A percentile compares a stretch with the other conserved stretches of the same genome.
Conservation (phyloP, 2,329 filamentous ascomycete species). For the Knufia petricola region DNA sequence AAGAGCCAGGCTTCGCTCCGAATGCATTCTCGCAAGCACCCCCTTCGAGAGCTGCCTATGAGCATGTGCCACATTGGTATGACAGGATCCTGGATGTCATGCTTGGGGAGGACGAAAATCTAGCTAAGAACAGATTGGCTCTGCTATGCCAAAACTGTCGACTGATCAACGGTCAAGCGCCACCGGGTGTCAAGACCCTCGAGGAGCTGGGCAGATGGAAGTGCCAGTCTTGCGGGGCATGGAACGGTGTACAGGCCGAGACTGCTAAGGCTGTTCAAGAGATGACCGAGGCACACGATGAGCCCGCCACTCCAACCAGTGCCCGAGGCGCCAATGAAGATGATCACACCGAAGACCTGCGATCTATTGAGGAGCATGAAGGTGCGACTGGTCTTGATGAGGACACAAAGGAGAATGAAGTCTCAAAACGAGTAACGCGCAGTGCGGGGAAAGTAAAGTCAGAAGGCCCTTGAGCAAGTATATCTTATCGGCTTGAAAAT, state of each 20-base stretch:
- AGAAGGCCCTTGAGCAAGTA: slow-evolving; percentile 6
- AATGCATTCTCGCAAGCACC: slow-evolving; percentile 33
- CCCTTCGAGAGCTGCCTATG: slow-evolving; percentile 25
- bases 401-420: slow-evolving; percentile 7
- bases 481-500: no score
- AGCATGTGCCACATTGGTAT: slow-evolving; percentile 65
- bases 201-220: slow-evolving; percentile 80
- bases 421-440: slow-evolving; percentile 19
- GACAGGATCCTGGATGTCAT: slow-evolving; percentile 86
- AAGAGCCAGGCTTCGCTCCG: slow-evolving; percentile 38
- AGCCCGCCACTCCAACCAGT: not conserved
- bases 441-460: slow-evolving; percentile 9
- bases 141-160: slow-evolving; percentile 75
- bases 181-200: slow-evolving; percentile 67
- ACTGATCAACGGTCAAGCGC: slow-evolving; percentile 90
- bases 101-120: slow-evolving; percentile 88
- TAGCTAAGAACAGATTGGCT: slow-evolving; percentile 79
- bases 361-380: slow-evolving; percentile 1
- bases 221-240: slow-evolving; percentile 71
- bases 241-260: slow-evolving; percentile 62
- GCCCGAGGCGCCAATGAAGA: slow-evolving; percentile 2
- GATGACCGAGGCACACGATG: slow-evolving; percentile 32
- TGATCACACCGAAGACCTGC: not conserved
- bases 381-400: slow-evolving; percentile 16
- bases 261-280: slow-evolving; percentile 62